phyloP scores from a whole-genome alignment of 2,329 filamentous ascomycete species.

The Acrocalymma vagum region DNA sequence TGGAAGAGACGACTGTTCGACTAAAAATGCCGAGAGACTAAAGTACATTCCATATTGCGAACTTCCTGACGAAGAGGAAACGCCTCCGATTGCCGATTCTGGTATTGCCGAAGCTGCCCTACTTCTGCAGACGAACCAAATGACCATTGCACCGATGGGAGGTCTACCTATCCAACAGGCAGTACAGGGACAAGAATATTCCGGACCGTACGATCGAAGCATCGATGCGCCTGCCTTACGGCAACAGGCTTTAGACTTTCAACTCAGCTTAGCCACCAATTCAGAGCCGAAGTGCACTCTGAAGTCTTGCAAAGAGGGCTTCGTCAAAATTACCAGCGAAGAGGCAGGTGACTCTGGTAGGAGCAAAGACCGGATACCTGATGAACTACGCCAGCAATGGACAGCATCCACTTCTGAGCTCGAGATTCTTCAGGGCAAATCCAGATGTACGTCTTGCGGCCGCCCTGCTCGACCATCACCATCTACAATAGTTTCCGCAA shows the following conservation, averaged over 20 bases:
- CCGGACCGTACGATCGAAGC: constrained; percentile 45
- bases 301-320: constrained; percentile 36
- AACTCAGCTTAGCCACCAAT: constrained; percentile 30
- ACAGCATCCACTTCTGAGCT: constrained; percentile 13
- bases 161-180: constrained; percentile 54
- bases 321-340: constrained; percentile 44
- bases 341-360: constrained; percentile 51
- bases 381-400: constrained; percentile 41
- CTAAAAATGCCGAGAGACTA: constrained; percentile 40
- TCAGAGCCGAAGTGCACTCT: constrained; percentile 32
- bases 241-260: constrained; percentile 41
- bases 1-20: constrained; percentile 40
- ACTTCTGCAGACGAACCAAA: constrained; percentile 41
- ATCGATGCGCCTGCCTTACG: constrained; percentile 34
- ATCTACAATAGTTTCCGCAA: no score
- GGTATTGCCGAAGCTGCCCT: constrained; percentile 31
- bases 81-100: constrained; percentile 22
- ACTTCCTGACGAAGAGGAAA: constrained; percentile 7
- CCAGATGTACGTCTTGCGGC: constrained; percentile 44
- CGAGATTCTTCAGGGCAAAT: constrained; percentile 30
- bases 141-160: constrained; percentile 49
- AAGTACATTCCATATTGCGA: constrained; percentile 33
- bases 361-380: constrained; percentile 52
- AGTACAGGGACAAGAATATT: constrained; percentile 55
- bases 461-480: constrained; percentile 41